Percentiles rank a stretch among this genome's conserved stretches.
Conservation (phyloP, 179 eudicot genomes). For the Spergularia azorica region DNA sequence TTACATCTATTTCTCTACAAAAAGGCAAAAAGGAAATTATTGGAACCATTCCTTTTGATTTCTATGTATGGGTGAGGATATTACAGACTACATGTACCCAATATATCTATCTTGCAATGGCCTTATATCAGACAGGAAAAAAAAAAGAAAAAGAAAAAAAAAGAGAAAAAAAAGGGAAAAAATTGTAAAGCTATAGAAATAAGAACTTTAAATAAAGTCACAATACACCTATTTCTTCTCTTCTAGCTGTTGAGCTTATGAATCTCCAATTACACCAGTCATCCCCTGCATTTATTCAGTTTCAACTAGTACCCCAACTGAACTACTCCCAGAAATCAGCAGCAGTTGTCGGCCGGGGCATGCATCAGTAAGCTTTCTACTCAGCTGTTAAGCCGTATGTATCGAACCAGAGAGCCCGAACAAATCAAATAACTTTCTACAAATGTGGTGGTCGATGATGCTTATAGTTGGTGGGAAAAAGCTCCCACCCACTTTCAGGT, state of each 20-base stretch:
- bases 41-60: slow-evolving; percentile 25
- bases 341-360: slow-evolving; percentile 6
- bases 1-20: neutral
- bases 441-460: slow-evolving; percentile 62
- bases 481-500: slow-evolving; percentile 76
- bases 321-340: slow-evolving; percentile 21
- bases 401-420: neutral
- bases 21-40: neutral
- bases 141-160: neutral
- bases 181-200: slow-evolving; percentile 15
- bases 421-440: slow-evolving; percentile 32
- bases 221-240: slow-evolving; percentile 31
- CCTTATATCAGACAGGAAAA: slow-evolving; percentile 22
- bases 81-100: slow-evolving; percentile 34
- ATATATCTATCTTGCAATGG: slow-evolving; percentile 31
- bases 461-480: slow-evolving; percentile 45
- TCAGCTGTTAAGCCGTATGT: slow-evolving; percentile 15
- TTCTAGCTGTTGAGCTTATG: slow-evolving; percentile 19
- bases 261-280: slow-evolving; percentile 13
- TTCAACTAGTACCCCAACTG: slow-evolving; percentile 22
- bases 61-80: slow-evolving; percentile 34
- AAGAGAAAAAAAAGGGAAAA: neutral
- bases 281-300: slow-evolving; percentile 27
- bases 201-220: slow-evolving; percentile 15
- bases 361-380: slow-evolving; percentile 17